Conservation (phyloP, 345 rosid genomes). For the Fremontodendron californicum region DNA sequence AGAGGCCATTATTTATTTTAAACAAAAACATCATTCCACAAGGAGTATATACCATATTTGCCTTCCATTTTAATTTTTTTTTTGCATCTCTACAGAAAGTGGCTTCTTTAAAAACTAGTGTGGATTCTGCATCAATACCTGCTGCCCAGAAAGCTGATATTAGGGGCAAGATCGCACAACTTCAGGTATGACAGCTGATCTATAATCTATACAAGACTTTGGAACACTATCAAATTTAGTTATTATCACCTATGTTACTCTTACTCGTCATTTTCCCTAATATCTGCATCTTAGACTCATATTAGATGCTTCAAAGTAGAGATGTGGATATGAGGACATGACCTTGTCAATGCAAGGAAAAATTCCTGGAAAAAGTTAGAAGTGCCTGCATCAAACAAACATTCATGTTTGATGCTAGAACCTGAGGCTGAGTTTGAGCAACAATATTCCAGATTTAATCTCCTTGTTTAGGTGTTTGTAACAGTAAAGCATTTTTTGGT, state of each 20-base stretch:
- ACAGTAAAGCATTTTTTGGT: not conserved
- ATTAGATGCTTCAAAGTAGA: not conserved
- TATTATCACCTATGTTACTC: not conserved
- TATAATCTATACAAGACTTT: not conserved
- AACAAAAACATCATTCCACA: not conserved
- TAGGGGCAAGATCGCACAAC: slow-evolving; percentile 61
- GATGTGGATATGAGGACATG: not conserved
- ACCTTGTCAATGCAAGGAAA: not conserved
- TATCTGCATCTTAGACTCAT: not conserved
- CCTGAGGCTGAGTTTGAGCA: not conserved
- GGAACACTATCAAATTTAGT: not conserved
- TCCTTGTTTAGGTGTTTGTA: not conserved
- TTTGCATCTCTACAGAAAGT: slow-evolving; percentile 56
- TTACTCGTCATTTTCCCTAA: not conserved
- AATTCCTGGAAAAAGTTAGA: not conserved
- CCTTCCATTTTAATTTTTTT: slow-evolving; percentile 7
- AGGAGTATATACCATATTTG: not conserved
- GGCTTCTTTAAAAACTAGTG: slow-evolving; percentile 69
- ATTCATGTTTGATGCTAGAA: not conserved
- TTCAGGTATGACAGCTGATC: slow-evolving; percentile 54
- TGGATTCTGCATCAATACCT: slow-evolving; percentile 74
- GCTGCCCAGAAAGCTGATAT: slow-evolving; percentile 91
- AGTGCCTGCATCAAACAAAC: not conserved
- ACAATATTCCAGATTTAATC: not conserved
- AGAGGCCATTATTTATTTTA: not conserved